A percentile compares a stretch with the other conserved stretches of the same genome.
phyloP scores from a whole-genome alignment of 2,329 filamentous ascomycete genomes.

The Talaromyces sp. region DNA sequence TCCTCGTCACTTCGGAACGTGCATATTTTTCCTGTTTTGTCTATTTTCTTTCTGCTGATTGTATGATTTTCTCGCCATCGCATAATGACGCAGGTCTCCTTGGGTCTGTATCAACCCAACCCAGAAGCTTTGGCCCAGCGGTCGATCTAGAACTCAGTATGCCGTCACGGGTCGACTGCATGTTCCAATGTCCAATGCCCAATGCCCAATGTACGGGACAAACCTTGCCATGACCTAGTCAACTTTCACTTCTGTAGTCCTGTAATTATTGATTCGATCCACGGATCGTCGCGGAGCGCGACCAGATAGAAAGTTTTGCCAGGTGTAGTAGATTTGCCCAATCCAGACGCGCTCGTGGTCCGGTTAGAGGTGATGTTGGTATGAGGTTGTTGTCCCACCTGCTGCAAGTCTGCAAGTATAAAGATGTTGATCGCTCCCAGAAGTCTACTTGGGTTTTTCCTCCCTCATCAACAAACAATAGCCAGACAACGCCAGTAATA shows the following conservation, averaged over 20 bases:
- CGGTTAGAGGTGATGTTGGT: constrained; percentile 5
- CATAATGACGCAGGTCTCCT: constrained; percentile 1
- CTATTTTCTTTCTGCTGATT: neutral
- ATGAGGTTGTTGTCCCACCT: constrained; percentile 7
- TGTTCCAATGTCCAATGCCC: neutral
- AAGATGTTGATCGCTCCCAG: neutral
- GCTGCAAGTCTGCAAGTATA: constrained; percentile 1
- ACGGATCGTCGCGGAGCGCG: constrained; percentile 8
- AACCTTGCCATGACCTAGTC: neutral
- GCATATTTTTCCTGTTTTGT: neutral
- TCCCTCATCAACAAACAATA: neutral
- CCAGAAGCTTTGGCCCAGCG: neutral
- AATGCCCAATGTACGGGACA: neutral
- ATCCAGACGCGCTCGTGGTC: neutral
- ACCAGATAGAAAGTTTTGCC: neutral
- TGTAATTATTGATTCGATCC: neutral
- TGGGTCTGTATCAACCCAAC: neutral
- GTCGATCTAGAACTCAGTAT: constrained; percentile 1
- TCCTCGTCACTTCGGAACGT: neutral
- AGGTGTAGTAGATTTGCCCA: neutral
- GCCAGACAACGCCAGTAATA: neutral
- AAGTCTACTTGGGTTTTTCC: neutral
- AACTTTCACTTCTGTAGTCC: neutral
- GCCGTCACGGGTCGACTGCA: constrained; percentile 1
- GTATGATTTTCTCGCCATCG: neutral